Base-by-base conservation (phyloP, 179 eudicot species). In the Amaranthus tricolor region DNA sequence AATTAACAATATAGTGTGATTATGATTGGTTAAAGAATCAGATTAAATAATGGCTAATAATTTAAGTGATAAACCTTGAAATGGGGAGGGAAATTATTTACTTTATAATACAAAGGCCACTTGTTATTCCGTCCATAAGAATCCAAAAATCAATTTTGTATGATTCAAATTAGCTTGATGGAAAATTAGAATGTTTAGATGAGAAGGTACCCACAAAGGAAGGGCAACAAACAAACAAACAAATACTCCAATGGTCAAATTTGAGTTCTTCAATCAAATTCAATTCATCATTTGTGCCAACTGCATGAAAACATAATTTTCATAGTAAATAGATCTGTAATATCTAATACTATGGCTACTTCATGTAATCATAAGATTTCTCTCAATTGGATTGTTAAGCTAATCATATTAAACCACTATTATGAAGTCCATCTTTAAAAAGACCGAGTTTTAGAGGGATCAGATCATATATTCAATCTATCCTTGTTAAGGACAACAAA, bases 351-450 rank as follows among this genome's bases (percentile, higher is more conserved):
- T 55, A 77, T 17, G 53, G 68, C 68, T 74, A 67, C 63, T 69
- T 73, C 24, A 31, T 68, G 80, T 73, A 69, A 80, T 71, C 78
- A 77, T 73, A 73, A 68, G 67, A 81, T 55, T 66, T 5, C 20
- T 7, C 61, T 57, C 21, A 58, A 58, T 58, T n/a, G n/a, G n/a
- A n/a, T n/a, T n/a, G n/a, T n/a, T n/a, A n/a, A n/a, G n/a, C n/a
- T n/a, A n/a, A n/a, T n/a, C n/a, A n/a, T n/a, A n/a, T n/a, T 59
- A 19, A 17, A 7, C 3, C 31, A 9, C 21, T 20, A 2, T 59
- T 59, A 8, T 12, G 40, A 59, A 59, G 63, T 59, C 43, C 6
- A 20, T 11, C 63, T 19, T n/a, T 58, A 10, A 58, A 9, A 9
- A 58, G 8, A n/a, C 17, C n/a, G n/a, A 0, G 17, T 16, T 17